Base-by-base conservation (phyloP, 805 yeast species). In the Candida krabiensis region DNA sequence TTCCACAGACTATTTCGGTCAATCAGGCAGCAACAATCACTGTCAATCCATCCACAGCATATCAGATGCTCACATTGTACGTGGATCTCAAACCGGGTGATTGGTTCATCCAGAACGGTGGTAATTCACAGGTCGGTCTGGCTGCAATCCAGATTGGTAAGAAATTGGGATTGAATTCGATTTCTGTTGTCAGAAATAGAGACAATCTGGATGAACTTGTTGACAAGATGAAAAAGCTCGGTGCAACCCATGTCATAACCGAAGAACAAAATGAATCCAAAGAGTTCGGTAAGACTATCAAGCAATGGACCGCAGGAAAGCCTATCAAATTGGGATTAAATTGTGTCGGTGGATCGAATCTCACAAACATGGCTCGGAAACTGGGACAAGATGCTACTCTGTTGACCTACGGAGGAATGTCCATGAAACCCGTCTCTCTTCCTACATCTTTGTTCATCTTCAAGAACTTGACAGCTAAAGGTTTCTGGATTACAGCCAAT, bases 371-470 rank as follows among this genome's bases (percentile, higher is more conserved):
- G 50, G 91, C 96, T 8, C 74, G 96, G 50, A 91, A 89, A 60
- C 71, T 93, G 39, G 80, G 79, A 26, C 65, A 69, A 12, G 79
- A 86, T 51, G 96, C 93, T 1, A 74, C 80, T 33, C 67, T 93
- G 70, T 77, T 89, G 50, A 88, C 98, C 1, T 93, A 93, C 57
- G 99, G 99, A 23, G 98, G 96, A 26, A 93, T 93, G 99, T 87
- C 97, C 3, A 80, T 83, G 71, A 90, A 87, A 65, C 99, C 99
- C 2, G 95, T 93, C 9, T 75, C 78, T n/a, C 64, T 93, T 39
- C 96, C 98, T 27, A 88, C 96, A 1, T 79, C 95, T 0, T 67
- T 86, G 43, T 86, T 86, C 57, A 90, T 93, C 47, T 93, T 93
- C 71, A 93, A 91, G 63, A 85, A 90, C 56, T 64, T 93, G 39